These are phyloP conservation scores for Paramecium biaurelia DNA, from an alignment of 73 alveolate genomes.

Conservation along the genomic window DNA sequence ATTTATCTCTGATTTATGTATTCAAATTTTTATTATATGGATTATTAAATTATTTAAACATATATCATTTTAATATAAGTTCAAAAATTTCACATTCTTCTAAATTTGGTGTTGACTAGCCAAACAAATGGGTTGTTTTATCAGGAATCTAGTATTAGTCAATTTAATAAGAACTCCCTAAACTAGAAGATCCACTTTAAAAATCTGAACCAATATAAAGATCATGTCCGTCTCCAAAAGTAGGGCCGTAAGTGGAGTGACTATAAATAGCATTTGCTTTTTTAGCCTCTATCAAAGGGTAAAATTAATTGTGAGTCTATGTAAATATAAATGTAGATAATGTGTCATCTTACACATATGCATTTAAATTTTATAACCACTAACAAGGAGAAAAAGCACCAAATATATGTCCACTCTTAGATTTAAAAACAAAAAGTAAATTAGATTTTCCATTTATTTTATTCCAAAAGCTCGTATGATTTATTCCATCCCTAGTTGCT, in stretches of 20 bases:
- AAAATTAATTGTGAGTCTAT: slow-evolving; percentile 57
- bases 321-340: slow-evolving; percentile 65
- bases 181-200: not conserved
- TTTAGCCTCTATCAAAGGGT: not conserved
- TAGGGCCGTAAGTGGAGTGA: slow-evolving; percentile 60
- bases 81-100: not conserved
- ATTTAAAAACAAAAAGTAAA: not conserved
- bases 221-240: slow-evolving; percentile 73
- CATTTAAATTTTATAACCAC: not conserved
- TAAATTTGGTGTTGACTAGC: slow-evolving; percentile 1
- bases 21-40: too few relatives aligned
- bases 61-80: not conserved
- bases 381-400: slow-evolving; percentile 36
- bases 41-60: too few relatives aligned
- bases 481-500: slow-evolving; percentile 22
- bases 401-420: not conserved
- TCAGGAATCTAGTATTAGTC: not conserved
- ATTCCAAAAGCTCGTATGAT: not conserved
- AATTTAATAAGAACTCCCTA: not conserved
- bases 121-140: not conserved
- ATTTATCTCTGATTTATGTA: too few relatives aligned
- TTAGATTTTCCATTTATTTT: not conserved
- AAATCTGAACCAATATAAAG: slow-evolving; percentile 43
- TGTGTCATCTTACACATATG: slow-evolving; percentile 40
- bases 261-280: slow-evolving; percentile 59